Conservation (phyloP, 768 basidiomycete species). For the Trichaptum fuscoviolaceum region DNA sequence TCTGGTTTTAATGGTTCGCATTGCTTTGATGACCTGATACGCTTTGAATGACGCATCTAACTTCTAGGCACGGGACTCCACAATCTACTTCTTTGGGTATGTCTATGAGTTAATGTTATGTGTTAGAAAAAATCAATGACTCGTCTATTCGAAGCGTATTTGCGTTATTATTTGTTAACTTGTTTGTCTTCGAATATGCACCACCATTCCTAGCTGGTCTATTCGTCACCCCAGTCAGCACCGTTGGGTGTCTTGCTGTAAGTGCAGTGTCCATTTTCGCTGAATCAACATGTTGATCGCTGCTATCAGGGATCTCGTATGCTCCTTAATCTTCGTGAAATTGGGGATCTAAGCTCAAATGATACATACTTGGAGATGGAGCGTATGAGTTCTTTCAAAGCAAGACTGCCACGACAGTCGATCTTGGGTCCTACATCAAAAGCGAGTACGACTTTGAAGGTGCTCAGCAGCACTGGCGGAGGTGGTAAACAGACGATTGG, state of each 20-base stretch:
- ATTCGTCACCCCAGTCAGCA: conserved; percentile 13
- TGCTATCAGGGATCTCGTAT: neutral
- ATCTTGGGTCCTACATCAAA: neutral
- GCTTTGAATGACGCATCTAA: neutral
- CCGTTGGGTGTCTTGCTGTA: conserved; percentile 13
- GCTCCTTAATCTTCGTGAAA: neutral
- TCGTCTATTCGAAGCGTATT: neutral
- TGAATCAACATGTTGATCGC: neutral
- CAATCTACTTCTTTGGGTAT: conserved; percentile 12
- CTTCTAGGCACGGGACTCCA: conserved; percentile 11
- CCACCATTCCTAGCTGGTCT: conserved; percentile 11
- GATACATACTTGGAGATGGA: neutral
- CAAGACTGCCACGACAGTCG: neutral
- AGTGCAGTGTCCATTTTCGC: neutral
- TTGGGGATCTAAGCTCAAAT: neutral
- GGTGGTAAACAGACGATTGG: neutral
- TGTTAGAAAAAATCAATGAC: neutral
- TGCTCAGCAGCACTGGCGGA: neutral
- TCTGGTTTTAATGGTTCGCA: conserved; percentile 9
- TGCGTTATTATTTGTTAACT: conserved; percentile 11
- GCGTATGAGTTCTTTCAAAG: neutral
- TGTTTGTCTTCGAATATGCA: conserved; percentile 13
- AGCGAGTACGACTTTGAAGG: neutral
- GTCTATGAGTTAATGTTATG: neutral
- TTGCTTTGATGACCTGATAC: neutral